Percentiles rank a stretch among this genome's conserved stretches.
These are phyloP conservation scores for Paraphoma chrysanthemicola DNA, from an alignment of 2,329 filamentous ascomycete genomes.

Conservation along the genomic window DNA sequence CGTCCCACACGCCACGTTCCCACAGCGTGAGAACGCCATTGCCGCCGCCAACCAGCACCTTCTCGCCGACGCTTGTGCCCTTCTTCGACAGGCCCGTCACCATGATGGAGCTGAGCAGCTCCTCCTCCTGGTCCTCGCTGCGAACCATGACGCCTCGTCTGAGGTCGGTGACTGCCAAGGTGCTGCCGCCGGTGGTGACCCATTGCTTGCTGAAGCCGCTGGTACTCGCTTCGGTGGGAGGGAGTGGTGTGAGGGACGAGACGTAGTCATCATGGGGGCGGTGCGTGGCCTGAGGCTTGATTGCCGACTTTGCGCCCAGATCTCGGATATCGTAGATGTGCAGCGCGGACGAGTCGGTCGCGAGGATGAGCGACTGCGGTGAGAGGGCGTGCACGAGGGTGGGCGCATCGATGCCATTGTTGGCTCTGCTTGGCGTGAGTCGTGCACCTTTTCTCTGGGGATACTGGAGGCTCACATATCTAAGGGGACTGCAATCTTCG, in stretches of 20 bases:
- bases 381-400: conserved; percentile 83
- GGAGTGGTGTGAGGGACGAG: conserved; percentile 83
- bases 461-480: conserved; percentile 43
- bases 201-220: conserved; percentile 93
- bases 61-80: conserved; percentile 73
- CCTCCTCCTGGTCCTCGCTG: conserved; percentile 94
- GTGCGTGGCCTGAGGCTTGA: conserved; percentile 76
- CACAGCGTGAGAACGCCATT: conserved; percentile 88
- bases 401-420: conserved; percentile 69
- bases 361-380: conserved; percentile 85
- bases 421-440: conserved; percentile 44
- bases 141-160: conserved; percentile 84
- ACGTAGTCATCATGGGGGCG: conserved; percentile 93
- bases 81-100: conserved; percentile 78
- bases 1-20: conserved; percentile 94
- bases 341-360: conserved; percentile 86
- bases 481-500: conserved; percentile 80
- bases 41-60: conserved; percentile 77
- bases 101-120: conserved; percentile 81
- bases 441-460: not conserved
- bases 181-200: conserved; percentile 91
- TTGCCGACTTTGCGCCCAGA: conserved; percentile 52
- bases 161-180: conserved; percentile 87
- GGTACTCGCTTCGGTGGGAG: conserved; percentile 79
- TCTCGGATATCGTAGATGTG: conserved; percentile 86